Base-by-base conservation (phyloP, 805 yeast genomes). In the Sugiyamaella smithiae region DNA sequence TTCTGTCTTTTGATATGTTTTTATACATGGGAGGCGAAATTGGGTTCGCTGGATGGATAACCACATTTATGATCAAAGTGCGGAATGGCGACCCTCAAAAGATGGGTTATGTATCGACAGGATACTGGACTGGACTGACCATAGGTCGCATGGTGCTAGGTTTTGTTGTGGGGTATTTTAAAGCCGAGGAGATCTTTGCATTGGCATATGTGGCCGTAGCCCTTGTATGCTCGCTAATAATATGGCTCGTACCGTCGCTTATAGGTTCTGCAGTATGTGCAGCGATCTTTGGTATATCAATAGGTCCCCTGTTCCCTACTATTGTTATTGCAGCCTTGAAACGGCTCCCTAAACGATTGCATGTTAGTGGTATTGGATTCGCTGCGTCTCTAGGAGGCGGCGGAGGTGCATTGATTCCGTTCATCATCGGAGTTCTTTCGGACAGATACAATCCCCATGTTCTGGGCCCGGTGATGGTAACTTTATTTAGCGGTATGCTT, bases 331-430 rank as follows among this genome's bases (percentile, higher is more conserved):
- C 83, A 5, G 73, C 88, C 1, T 65, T 85, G 37, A 78, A 79
- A 46, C 67, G 79, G 1, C 62, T 88, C 35, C 95, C 95, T 0
- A 64, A 68, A 23, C 74, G 72, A 36, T 66, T 75, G 47, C 84
- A 84, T 44, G 76, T 84, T 6, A 66, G 78, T 11, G 89, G 88
- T 1, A 74, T 87, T 5, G 89, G 95, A 0, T 70, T 84, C 45
- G 78, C 84, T 19, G 81, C 88, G 49, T 88, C 93, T 0, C 61
- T 86, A 52, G 95, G 93, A 4, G 90, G 91, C 2, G 78, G 83
- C n/a, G 95, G 95, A 1, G 85, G 84, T n/a, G 91, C 95, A 0
- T 73, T 78, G 0, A 53, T 86, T 2, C 91, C 95, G 1, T 83
- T 80, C 53, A 46, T 78, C 2, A 72, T 82, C 25, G 95, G 95